Base-by-base conservation (phyloP, 2,329 filamentous ascomycete species). In the Stachybotrys chartarum region DNA sequence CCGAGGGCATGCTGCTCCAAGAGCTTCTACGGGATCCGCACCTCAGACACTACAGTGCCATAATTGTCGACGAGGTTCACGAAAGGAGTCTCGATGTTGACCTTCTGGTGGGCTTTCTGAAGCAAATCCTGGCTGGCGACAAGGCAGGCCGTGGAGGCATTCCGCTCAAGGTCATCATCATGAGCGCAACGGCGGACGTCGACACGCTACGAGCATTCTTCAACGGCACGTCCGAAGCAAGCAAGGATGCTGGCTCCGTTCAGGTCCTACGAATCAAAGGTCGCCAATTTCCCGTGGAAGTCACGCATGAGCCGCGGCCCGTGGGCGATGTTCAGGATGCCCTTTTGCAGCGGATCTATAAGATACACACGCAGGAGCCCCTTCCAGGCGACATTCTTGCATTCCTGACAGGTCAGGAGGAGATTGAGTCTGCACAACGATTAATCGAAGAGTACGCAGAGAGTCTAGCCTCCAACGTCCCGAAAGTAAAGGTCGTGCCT, bases 61-160 rank as follows among this genome's bases (percentile, higher is more conserved):
- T 99, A 1, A 81, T 99, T 17, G 90, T 99, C 7, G 94, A 99
- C 71, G 94, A 99, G 70, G 94, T 99, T 12, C 94, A 99, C 74
- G 94, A 99, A 74, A 81, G 94, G 63, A 96, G 92, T 61, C 83
- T 97, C 24, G 95, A 97, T 68, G 93, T 97, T 7, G 94, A 99
- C 73, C 74, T 99, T 30, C 79, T 97, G 10, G 78, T 95, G 30
- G 94, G 94, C 0, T 97, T 99, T 60, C 68, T 99, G 58, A 90
- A 90, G 66, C 87, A 88, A 58, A 82, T 97, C 50, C 74, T 94
- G 1, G 75, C 78, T 1, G 77, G 80, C 3, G 78, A 85, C 55
- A 80, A 82, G 44, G 77, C 81, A 49, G 85, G 85, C 7, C 83
- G 88, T 5, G 85, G 86, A 7, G 88, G 88, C 6, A 75, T 87